A percentile compares a stretch with the other conserved stretches of the same genome.
Conservation (phyloP, 2,329 filamentous ascomycete genomes). For the Alternaria angustiovoidea region DNA sequence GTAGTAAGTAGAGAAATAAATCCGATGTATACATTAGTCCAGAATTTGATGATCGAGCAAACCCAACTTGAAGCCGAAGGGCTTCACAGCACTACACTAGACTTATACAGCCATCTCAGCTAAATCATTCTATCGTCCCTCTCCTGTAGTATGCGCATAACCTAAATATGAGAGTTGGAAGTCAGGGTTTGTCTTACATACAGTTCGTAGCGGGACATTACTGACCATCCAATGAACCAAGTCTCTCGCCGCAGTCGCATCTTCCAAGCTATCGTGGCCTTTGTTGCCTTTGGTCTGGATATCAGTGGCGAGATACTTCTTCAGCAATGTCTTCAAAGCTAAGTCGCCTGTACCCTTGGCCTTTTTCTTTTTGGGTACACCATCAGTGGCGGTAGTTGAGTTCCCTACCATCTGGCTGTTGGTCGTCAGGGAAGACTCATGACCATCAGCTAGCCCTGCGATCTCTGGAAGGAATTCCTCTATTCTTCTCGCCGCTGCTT, state of each 20-base stretch:
- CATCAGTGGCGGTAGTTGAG: neutral
- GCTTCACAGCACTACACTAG: neutral
- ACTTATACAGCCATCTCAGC: neutral
- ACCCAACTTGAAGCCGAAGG: neutral
- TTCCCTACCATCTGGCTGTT: neutral
- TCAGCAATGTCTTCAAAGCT: constrained; percentile 77
- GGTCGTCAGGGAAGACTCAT: neutral
- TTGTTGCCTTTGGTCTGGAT: constrained; percentile 75
- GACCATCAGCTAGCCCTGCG: neutral
- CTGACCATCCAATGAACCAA: constrained; percentile 80
- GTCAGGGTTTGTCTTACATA: no score
- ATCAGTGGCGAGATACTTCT: constrained; percentile 82
- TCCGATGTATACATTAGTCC: neutral
- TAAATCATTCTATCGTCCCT: neutral
- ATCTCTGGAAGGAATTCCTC: neutral
- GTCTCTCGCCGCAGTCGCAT: constrained; percentile 86
- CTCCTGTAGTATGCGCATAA: constrained; percentile 22
- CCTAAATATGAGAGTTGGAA: no score
- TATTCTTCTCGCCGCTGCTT: neutral
- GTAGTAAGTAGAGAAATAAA: no score
- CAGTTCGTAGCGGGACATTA: no score
- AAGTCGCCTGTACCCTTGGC: constrained; percentile 13
- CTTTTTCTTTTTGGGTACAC: constrained; percentile 8
- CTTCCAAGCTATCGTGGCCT: constrained; percentile 90
- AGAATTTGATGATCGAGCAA: neutral